Base-by-base conservation (phyloP, 2,329 filamentous ascomycete species). In the Diaporthe sp. region DNA sequence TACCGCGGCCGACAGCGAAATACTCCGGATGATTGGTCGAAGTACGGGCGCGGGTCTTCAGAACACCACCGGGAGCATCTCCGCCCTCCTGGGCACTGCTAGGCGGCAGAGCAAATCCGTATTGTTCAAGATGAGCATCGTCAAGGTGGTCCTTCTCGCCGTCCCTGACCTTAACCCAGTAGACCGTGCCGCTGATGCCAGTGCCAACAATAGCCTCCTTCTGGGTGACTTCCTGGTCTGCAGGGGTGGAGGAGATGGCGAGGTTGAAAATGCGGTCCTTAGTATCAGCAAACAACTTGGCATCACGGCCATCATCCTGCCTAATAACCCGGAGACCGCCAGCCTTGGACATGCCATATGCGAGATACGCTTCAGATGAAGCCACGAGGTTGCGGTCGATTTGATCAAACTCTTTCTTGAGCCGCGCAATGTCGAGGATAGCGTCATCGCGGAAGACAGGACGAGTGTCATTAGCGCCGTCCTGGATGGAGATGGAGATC, bases 371-470 rank as follows among this genome's bases (percentile, higher is more conserved):
- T 80, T 94, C 92, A 35, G 95, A 96, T 25, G 96, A 96, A 7
- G 96, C 94, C 66, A 96, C 96, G 42, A 99, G 89, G 76, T 96
- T 97, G 77, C 97, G 94, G 81, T 99, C 97, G 76, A 98, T 93
- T 85, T 98, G 97, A 81, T 99, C 97, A 79, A 98, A 98, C 7
- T 98, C 95, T 85, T 98, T 98, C 88, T 98, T 98, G 77, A 98
- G 88, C 73, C 95, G 92, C 69, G 97, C 96, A 81, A 99, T 97
- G 79, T 98, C 95, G 87, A 98, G 94, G 79, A 98, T 92, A 56
- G 93, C 90, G 77, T 96, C 93, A 73, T 94, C 91, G 50, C 93
- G 92, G 82, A 98, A 92, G 68, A 88, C 84, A 4, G 92, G 88
- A 22, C 90, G 89, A 35, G 88, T 82, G 74, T 91, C 87, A 19